A percentile compares a stretch with the other conserved stretches of the same genome.
Evolutionary conservation across 2,329 filamentous ascomycete genomes (phyloP).

Genomic region (Apiospora phragmitis): DNA sequence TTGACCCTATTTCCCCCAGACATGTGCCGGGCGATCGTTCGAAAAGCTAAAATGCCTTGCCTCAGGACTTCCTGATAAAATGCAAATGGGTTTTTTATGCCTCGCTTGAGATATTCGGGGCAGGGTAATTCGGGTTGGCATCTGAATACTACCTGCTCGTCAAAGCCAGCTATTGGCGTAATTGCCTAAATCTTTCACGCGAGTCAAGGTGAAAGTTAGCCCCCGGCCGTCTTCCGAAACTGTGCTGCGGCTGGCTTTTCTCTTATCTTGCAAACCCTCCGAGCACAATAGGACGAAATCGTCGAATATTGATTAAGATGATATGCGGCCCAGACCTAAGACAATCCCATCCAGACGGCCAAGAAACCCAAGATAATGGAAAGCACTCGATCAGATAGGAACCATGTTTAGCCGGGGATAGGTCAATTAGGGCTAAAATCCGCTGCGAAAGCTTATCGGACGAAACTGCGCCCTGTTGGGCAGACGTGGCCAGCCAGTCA

Average conservation of each 20-base stretch:
- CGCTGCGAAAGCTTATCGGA: not conserved
- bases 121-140: not conserved
- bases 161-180: not conserved
- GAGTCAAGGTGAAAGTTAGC: not conserved
- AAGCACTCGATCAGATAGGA: not conserved
- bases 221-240: not conserved
- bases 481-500: not conserved
- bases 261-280: not conserved
- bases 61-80: not conserved
- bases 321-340: not conserved
- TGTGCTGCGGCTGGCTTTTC: not conserved
- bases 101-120: not conserved
- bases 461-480: not conserved
- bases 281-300: not conserved
- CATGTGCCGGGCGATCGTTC: not conserved
- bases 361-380: not conserved
- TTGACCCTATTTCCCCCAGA: not conserved
- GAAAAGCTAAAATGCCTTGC: not conserved
- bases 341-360: not conserved
- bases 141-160: not conserved
- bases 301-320: not conserved
- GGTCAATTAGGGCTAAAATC: not conserved
- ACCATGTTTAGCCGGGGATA: not conserved
- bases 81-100: not conserved
- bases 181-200: not conserved